Base-by-base conservation (phyloP, 2,329 filamentous ascomycete species). In the Sordariomycetes sp. region DNA sequence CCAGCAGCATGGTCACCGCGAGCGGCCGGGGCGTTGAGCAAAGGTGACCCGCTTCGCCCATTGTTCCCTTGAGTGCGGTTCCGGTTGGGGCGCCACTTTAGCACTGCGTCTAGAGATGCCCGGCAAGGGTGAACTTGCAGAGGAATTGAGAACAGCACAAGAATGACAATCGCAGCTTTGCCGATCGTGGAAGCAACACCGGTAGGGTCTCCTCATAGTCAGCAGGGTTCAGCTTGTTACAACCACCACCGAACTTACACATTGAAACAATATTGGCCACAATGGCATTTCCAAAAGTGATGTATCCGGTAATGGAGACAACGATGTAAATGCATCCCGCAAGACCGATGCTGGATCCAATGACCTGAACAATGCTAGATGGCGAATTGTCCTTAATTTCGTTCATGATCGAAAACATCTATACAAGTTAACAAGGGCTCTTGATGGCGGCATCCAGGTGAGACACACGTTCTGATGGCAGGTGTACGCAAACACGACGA, bases 341-440 rank as follows among this genome's bases (percentile, higher is more conserved):
- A 20, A 82, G 82, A 15, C 92, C 92, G 46, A 94, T 94, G 47
- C 87, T 94, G 4, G 82, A 72, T 16, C 72, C 67, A 10, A 96
- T 79, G 8, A 98, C 88, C 12, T 75, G 72, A 1, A 86, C 81
- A 7, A 90, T 82, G 41, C 82, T 66, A 14, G 54, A 59, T 15
- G 86, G 86, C 4, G 84, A 84, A 57, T 87, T 86, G 53, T 94
- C 80, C 38, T 76, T 72, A 45, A 98, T 86, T 60, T 98, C 92
- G 50, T 98, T 98, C 29, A 98, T 64, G 44, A 98, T 94, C 9
- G 90, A 94, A 56, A 98, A 98, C 92, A 98, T 98, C 85, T 92
- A 46, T 1, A 3, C 20, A 2, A 11, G 8, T 16, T 36, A 45
- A 61, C 40, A 63, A 57, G 36, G 48, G 34, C 18, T n/a, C 5